A percentile compares a stretch with the other conserved stretches of the same genome.
These are phyloP conservation scores for Trametes cubensis DNA, from an alignment of 768 basidiomycete species.

Conservation along the genomic window DNA sequence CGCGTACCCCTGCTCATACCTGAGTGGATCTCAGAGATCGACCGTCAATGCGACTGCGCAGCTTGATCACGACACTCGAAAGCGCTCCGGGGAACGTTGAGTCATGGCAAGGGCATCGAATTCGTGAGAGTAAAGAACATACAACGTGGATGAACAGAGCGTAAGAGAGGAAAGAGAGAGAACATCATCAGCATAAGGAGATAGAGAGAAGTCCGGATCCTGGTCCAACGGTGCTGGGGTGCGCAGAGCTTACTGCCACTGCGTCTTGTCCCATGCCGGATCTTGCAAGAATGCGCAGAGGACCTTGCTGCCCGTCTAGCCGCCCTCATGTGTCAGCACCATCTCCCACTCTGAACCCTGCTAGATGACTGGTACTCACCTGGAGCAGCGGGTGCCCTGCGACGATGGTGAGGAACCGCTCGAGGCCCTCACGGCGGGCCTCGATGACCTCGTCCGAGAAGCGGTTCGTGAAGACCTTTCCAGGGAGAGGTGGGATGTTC, in stretches of 20 bases:
- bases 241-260: slow-evolving; percentile 61
- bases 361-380: slow-evolving; percentile 47
- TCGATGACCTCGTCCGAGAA: slow-evolving; percentile 99
- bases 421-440: slow-evolving; percentile 85
- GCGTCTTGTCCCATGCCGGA: slow-evolving; percentile 84
- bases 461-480: slow-evolving; percentile 97
- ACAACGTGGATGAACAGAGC: slow-evolving; percentile 14
- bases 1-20: neutral
- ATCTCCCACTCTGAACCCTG: neutral
- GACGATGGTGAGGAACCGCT: slow-evolving; percentile 93
- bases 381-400: slow-evolving; percentile 97
- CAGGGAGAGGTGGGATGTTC: slow-evolving; percentile 96
- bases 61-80: neutral
- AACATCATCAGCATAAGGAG: slow-evolving; percentile 39
- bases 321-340: neutral
- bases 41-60: neutral
- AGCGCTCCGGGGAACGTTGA: too few relatives aligned
- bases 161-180: slow-evolving; percentile 25
- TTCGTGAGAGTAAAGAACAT: slow-evolving; percentile 15
- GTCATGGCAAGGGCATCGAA: neutral
- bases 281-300: slow-evolving; percentile 94
- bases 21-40: too few relatives aligned
- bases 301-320: slow-evolving; percentile 94
- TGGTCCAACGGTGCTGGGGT: neutral
- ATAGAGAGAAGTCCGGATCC: neutral